A percentile compares a stretch with the other conserved stretches of the same genome.
Evolutionary conservation across 2,329 filamentous ascomycete genomes (phyloP).

Genomic region (Tolypocladium tundrense): DNA sequence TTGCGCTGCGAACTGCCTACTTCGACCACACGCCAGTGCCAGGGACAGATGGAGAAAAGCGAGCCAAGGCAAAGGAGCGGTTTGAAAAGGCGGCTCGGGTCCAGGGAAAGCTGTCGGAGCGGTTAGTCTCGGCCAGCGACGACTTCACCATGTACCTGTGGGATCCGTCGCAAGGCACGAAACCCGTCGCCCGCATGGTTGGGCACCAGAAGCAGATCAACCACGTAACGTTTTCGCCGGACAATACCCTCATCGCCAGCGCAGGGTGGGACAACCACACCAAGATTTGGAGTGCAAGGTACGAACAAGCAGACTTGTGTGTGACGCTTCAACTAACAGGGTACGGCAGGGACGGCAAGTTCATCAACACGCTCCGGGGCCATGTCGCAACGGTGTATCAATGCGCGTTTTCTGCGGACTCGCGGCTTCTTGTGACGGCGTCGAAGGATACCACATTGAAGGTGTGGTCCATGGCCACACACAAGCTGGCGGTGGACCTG

Average conservation of each 20-base stretch:
- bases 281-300: slow-evolving; percentile 78
- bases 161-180: slow-evolving; percentile 68
- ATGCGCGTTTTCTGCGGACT: slow-evolving; percentile 86
- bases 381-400: slow-evolving; percentile 89
- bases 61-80: slow-evolving; percentile 64
- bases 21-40: slow-evolving; percentile 73
- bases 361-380: slow-evolving; percentile 77
- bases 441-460: slow-evolving; percentile 92
- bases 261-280: slow-evolving; percentile 91
- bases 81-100: slow-evolving; percentile 79
- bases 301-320: slow-evolving; percentile 16
- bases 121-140: slow-evolving; percentile 81
- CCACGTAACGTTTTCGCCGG: slow-evolving; percentile 87
- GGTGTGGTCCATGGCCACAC: slow-evolving; percentile 83
- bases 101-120: slow-evolving; percentile 67
- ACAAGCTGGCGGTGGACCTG: slow-evolving; percentile 70
- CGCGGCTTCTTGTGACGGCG: slow-evolving; percentile 73
- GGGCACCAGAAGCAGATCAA: slow-evolving; percentile 97
- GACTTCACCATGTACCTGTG: slow-evolving; percentile 96
- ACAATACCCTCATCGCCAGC: slow-evolving; percentile 78
- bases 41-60: slow-evolving; percentile 56
- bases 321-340: slow-evolving; percentile 15
- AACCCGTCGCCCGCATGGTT: slow-evolving; percentile 79
- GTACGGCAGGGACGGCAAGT: slow-evolving; percentile 50
- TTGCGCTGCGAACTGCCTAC: slow-evolving; percentile 74